phyloP scores from a whole-genome alignment of 345 rosid genomes.

The Crucihimalaya himalaica region DNA sequence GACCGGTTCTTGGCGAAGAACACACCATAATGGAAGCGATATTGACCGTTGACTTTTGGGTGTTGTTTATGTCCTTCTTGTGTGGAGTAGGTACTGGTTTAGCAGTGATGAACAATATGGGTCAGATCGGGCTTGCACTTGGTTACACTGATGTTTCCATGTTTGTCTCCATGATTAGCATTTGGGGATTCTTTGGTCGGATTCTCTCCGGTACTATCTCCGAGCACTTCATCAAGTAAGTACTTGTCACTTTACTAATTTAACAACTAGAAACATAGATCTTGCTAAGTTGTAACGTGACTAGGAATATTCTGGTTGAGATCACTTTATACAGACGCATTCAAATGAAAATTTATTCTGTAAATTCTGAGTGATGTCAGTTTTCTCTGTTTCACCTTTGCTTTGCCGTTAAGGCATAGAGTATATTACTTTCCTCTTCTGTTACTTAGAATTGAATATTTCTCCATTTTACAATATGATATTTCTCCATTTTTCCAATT shows the following conservation, averaged over 20 bases:
- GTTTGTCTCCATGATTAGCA: slow-evolving; percentile 60
- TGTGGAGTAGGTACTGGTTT: slow-evolving; percentile 64
- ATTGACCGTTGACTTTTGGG: slow-evolving; percentile 58
- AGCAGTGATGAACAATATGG: slow-evolving; percentile 63
- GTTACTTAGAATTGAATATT: slow-evolving; percentile 20
- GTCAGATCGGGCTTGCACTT: slow-evolving; percentile 63
- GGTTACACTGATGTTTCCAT: slow-evolving; percentile 54
- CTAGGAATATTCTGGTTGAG: neutral
- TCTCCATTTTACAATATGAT: neutral
- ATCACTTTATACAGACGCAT: slow-evolving; percentile 10
- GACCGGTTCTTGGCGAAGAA: slow-evolving; percentile 55
- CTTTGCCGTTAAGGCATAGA: slow-evolving; percentile 26
- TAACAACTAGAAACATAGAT: neutral
- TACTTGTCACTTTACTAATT: slow-evolving; percentile 34
- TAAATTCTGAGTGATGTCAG: neutral
- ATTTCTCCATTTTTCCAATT: neutral
- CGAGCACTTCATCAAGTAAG: slow-evolving; percentile 54
- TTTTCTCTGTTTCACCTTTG: slow-evolving; percentile 22
- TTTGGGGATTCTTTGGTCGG: slow-evolving; percentile 70
- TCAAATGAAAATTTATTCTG: neutral
- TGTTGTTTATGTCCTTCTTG: slow-evolving; percentile 56
- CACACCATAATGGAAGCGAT: slow-evolving; percentile 49
- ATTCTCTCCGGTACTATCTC: slow-evolving; percentile 53
- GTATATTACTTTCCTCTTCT: slow-evolving; percentile 24
- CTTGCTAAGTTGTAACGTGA: slow-evolving; percentile 15